These are phyloP conservation scores for Raffaelea arxii DNA, from an alignment of 2,329 filamentous ascomycete genomes.

Conservation along the genomic window DNA sequence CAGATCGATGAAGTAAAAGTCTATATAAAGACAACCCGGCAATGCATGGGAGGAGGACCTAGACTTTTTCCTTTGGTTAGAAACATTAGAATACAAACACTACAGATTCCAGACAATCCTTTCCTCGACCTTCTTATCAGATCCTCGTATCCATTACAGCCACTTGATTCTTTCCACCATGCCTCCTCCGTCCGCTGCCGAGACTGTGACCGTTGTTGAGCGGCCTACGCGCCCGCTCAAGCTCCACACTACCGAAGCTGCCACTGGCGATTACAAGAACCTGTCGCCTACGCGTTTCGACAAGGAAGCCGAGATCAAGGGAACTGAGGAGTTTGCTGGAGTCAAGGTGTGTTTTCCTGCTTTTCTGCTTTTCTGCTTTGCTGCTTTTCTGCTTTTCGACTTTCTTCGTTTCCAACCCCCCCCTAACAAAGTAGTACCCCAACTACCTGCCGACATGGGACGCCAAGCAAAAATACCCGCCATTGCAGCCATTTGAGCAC, in stretches of 20 bases:
- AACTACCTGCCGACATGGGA: constrained; percentile 59
- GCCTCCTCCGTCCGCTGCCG: constrained; percentile 2
- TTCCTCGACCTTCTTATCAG: neutral
- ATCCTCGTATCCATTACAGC: neutral
- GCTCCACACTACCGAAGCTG: constrained; percentile 27
- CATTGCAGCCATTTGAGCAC: constrained; percentile 56
- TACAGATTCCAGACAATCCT: neutral
- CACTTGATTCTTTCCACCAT: neutral
- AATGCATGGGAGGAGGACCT: neutral
- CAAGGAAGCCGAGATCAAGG: constrained; percentile 12
- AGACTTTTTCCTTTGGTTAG: neutral
- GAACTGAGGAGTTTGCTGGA: constrained; percentile 9
- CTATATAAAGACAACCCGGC: neutral
- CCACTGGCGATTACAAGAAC: constrained; percentile 16
- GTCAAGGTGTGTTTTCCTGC: constrained; percentile 10
- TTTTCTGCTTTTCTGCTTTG: neutral
- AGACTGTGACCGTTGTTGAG: constrained; percentile 13
- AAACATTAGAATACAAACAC: neutral
- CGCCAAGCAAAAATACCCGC: constrained; percentile 46
- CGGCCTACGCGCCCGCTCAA: constrained; percentile 13
- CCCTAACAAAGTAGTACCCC: too few relatives aligned
- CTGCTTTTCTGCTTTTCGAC: too few relatives aligned
- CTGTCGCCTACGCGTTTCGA: constrained; percentile 9
- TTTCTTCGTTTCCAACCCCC: too few relatives aligned
- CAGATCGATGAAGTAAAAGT: neutral